Evolutionary conservation across 352 stramenopile species (phyloP).

Genomic region (Globisporangium irregulare): DNA sequence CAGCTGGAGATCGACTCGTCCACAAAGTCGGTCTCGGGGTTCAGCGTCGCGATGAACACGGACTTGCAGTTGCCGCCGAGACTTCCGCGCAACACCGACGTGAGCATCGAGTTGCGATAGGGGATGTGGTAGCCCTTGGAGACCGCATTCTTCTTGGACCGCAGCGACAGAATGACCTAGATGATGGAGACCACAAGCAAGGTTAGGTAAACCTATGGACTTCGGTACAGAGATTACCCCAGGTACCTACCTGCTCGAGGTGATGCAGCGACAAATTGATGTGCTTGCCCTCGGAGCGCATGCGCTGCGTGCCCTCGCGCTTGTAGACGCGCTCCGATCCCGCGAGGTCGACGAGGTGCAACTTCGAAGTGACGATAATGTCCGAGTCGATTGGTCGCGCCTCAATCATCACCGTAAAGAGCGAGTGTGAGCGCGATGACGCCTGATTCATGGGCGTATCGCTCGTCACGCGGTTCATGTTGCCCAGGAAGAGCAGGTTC

Average conservation of each 20-base stretch:
- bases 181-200: background rate
- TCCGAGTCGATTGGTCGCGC: constrained; percentile 68
- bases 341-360: constrained; percentile 95
- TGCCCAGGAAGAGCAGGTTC: constrained; percentile 94
- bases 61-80: constrained; percentile 97
- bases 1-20: constrained; percentile 96
- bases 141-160: constrained; percentile 58
- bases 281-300: constrained; percentile 92
- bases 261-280: constrained; percentile 96
- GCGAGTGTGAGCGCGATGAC: constrained; percentile 93
- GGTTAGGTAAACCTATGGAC: background rate
- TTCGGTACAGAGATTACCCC: too few relatives aligned
- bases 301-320: constrained; percentile 86
- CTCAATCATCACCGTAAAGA: constrained; percentile 95
- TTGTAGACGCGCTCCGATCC: constrained; percentile 97
- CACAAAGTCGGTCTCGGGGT: constrained; percentile 79
- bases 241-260: constrained; percentile 75
- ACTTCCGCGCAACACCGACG: constrained; percentile 91
- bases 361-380: constrained; percentile 82
- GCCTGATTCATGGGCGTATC: constrained; percentile 97
- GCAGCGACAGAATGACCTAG: constrained; percentile 93
- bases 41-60: constrained; percentile 95
- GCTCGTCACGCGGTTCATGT: constrained; percentile 95
- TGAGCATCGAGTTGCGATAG: constrained; percentile 97
- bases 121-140: constrained; percentile 83